Conservation (phyloP, 192 early-diverging fungal species). For the Umbelopsis vinacea region DNA sequence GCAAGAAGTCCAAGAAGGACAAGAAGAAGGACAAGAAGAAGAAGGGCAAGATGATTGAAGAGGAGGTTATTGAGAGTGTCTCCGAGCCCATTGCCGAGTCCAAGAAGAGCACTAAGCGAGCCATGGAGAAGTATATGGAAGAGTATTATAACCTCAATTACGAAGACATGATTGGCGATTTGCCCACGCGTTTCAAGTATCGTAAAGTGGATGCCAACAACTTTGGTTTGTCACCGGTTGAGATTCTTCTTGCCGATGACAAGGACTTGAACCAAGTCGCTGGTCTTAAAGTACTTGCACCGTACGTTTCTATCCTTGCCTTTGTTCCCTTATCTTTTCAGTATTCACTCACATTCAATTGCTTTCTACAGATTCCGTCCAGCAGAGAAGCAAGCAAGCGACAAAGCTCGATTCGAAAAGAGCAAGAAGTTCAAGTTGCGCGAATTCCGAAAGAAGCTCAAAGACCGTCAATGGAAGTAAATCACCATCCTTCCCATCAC, state of each 20-base stretch:
- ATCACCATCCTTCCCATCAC: neutral
- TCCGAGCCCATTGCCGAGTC: slow-evolving; percentile 31
- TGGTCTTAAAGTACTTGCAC: slow-evolving; percentile 85
- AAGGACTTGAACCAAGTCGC: slow-evolving; percentile 84
- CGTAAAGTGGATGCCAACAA: slow-evolving; percentile 74
- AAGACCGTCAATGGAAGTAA: neutral
- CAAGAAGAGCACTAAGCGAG: slow-evolving; percentile 44
- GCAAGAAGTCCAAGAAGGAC: slow-evolving; percentile 37
- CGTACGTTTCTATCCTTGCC: slow-evolving; percentile 53
- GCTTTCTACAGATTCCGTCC: slow-evolving; percentile 45
- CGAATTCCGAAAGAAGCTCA: slow-evolving; percentile 22
- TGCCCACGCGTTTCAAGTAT: slow-evolving; percentile 93
- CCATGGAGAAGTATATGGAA: slow-evolving; percentile 77
- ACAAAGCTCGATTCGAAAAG: slow-evolving; percentile 37
- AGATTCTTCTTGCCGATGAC: slow-evolving; percentile 91
- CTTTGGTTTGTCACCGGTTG: slow-evolving; percentile 81
- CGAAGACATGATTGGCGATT: slow-evolving; percentile 88
- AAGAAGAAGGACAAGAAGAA: slow-evolving; percentile 47
- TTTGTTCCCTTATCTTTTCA: neutral
- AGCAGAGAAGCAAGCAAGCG: slow-evolving; percentile 52
- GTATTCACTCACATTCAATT: neutral
- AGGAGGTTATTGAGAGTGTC: slow-evolving; percentile 32
- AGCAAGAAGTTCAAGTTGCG: slow-evolving; percentile 25
- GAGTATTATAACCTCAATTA: slow-evolving; percentile 92
- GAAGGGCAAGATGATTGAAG: slow-evolving; percentile 34